These are phyloP conservation scores for Raddia guianensis DNA, from an alignment of 176 grass and related monocot species.

Conservation along the genomic window DNA sequence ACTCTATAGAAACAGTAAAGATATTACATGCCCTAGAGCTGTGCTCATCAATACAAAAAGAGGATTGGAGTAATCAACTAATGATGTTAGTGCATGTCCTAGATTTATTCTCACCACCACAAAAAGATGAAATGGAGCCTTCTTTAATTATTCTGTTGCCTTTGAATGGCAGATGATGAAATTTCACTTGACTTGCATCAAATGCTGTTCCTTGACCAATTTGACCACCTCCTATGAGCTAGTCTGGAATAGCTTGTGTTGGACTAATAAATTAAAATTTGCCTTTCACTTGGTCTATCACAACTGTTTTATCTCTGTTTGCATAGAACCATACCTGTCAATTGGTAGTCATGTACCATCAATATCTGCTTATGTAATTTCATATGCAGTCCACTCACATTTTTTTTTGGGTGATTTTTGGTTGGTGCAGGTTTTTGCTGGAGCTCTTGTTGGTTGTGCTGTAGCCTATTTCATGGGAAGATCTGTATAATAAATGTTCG, in stretches of 20 bases:
- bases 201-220: background rate
- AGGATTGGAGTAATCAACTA: background rate
- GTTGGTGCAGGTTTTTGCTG: constrained; percentile 65
- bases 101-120: background rate
- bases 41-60: background rate
- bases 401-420: constrained; percentile 12
- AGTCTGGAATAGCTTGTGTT: background rate
- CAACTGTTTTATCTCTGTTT: background rate
- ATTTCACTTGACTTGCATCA: background rate
- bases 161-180: background rate
- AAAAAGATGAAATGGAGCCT: background rate
- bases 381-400: background rate
- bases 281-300: background rate
- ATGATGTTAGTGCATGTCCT: background rate
- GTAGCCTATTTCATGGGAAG: constrained; percentile 64
- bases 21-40: background rate
- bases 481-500: constrained; percentile 57
- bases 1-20: constrained; percentile 13
- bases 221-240: background rate
- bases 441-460: constrained; percentile 76
- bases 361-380: background rate
- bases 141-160: background rate
- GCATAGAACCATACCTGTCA: background rate
- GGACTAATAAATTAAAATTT: background rate
- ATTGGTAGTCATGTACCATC: background rate